Base-by-base conservation (phyloP, 116 monocot genomes). In the Phalaenopsis hybrid region DNA sequence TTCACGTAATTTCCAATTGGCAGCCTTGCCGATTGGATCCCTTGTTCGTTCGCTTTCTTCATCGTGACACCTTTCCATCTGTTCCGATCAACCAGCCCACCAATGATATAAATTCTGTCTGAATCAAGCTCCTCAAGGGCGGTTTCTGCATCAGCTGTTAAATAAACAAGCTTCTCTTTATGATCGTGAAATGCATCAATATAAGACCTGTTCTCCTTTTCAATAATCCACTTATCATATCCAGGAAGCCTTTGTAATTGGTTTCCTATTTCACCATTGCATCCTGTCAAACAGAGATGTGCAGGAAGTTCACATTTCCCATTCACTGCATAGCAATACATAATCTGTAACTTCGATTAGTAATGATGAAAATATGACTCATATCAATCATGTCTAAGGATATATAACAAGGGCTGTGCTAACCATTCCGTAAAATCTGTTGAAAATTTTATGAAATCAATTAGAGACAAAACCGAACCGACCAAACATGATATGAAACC, bases 301-400 rank as follows among this genome's bases (percentile, higher is more conserved):
- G 86, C 91, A 57, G 98, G 98, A 75, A 81, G 85, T 46, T 83
- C 63, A 83, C 85, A 95, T 82, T 83, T 90, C 23, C 95, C 93
- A 88, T 98, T 98, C 69, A 86, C 95, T 91, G 93, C 91, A 85
- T 98, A 98, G 84, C 98, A 98, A 83, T 89, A 98, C 93, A 98
- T 92, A 77, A 98, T 86, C 95, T 98, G 94, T 68, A 92, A 88
- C 78, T 63, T 84, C 77, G 77, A 84, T 89, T 82, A 90, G 90
- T 72, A 25, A 49, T 20, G 5, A 34, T 1, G 37, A 72, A 20
- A 20, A 46, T 46, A 75, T 75, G 20, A 41, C 1, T 41, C 75
- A 46, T 45, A 75, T 8, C 46, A 75, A 20, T 45, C 44, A 45
- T 75, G 44, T 46, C 45, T 75, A 44, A 75, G 72, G 46, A 75